phyloP scores from a whole-genome alignment of 75 land plant species.

The Adiantum capillusveneris region DNA sequence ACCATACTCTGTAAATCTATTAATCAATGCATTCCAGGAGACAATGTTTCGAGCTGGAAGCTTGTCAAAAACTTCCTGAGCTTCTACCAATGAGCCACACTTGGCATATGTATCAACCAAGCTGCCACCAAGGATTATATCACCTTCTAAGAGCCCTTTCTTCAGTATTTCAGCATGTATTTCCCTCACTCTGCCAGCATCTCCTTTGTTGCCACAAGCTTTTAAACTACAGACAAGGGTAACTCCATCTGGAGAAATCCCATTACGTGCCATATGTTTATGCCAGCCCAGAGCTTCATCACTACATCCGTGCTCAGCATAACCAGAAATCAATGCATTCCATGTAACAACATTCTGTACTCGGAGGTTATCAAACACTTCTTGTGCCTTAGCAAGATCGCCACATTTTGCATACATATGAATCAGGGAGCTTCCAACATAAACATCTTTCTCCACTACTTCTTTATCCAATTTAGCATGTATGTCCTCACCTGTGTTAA shows the following conservation, averaged over 20 bases:
- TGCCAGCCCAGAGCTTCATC: too few relatives aligned
- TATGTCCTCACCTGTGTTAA: too few relatives aligned
- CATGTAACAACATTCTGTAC: slow-evolving; percentile 5
- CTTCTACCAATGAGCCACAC: slow-evolving; percentile 30
- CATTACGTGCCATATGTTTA: too few relatives aligned
- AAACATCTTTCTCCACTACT: not conserved
- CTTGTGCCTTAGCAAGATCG: not conserved
- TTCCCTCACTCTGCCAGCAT: too few relatives aligned
- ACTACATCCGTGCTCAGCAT: not conserved
- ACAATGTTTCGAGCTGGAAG: slow-evolving; percentile 35
- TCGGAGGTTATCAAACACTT: slow-evolving; percentile 1
- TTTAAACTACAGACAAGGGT: too few relatives aligned
- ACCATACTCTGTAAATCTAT: too few relatives aligned
- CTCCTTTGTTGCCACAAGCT: too few relatives aligned
- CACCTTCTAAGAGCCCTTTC: slow-evolving; percentile 8
- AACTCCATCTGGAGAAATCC: too few relatives aligned
- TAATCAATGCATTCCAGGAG: slow-evolving; percentile 27
- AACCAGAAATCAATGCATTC: slow-evolving; percentile 4
- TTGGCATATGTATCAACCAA: slow-evolving; percentile 43
- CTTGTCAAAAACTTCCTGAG: slow-evolving; percentile 43
- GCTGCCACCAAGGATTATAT: slow-evolving; percentile 29
- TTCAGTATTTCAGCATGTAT: not conserved
- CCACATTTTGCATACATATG: slow-evolving; percentile 10
- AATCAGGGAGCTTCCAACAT: not conserved
- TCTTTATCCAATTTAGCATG: too few relatives aligned